These are phyloP conservation scores for Pichia cabralensis DNA, from an alignment of 805 yeast genomes.

Conservation along the genomic window DNA sequence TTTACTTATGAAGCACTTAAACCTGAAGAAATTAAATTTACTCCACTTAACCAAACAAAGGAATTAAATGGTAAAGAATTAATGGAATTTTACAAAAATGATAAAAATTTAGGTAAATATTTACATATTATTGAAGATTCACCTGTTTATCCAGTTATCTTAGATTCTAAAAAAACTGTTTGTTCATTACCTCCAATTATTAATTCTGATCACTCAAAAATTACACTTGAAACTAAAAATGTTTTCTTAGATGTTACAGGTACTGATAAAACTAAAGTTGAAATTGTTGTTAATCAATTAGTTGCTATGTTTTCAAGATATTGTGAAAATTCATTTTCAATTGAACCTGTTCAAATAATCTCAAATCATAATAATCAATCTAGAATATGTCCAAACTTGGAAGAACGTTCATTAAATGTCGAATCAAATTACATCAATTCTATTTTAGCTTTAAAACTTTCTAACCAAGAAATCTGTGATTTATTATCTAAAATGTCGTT, in stretches of 20 bases:
- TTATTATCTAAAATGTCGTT: conserved; percentile 78
- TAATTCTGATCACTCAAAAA: conserved; percentile 85
- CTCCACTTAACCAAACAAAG: conserved; percentile 64
- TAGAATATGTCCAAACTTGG: conserved; percentile 65
- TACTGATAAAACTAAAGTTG: conserved; percentile 89
- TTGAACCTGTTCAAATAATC: conserved; percentile 83
- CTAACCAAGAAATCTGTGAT: conserved; percentile 55
- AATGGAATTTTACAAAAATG: conserved; percentile 84
- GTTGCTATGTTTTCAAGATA: conserved; percentile 95
- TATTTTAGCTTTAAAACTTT: conserved; percentile 73
- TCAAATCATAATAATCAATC: conserved; percentile 73
- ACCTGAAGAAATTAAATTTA: conserved; percentile 67
- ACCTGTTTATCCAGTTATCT: conserved; percentile 84
- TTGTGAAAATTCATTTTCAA: conserved; percentile 67
- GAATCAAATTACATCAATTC: conserved; percentile 83
- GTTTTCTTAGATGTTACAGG: conserved; percentile 93
- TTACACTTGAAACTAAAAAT: conserved; percentile 73
- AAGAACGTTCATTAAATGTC: conserved; percentile 59
- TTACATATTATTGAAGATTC: conserved; percentile 81
- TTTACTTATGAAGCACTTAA: conserved; percentile 80
- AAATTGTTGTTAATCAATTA: conserved; percentile 81
- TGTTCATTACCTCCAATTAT: conserved; percentile 96
- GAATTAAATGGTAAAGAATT: conserved; percentile 66
- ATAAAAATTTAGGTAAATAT: conserved; percentile 82
- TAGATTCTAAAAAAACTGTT: conserved; percentile 65